A percentile compares a stretch with the other conserved stretches of the same genome.
phyloP scores from a whole-genome alignment of 2,329 filamentous ascomycete species.

The Hyphodiscus sp. region DNA sequence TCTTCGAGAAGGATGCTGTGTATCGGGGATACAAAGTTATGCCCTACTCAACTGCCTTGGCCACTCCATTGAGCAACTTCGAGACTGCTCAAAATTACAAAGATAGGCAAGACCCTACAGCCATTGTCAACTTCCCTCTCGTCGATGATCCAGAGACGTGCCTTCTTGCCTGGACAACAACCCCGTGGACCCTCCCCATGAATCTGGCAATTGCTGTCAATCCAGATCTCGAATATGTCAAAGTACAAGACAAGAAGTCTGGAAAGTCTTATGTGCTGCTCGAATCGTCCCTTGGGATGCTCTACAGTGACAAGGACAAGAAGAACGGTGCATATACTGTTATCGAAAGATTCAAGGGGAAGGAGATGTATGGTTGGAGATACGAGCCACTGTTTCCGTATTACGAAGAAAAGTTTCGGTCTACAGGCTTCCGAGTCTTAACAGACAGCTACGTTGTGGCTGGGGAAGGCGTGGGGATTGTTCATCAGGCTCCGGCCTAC shows the following conservation, averaged over 20 bases:
- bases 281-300: conserved; percentile 69
- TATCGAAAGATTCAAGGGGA: conserved; percentile 71
- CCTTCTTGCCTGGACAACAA: conserved; percentile 49
- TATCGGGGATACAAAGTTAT: conserved; percentile 90
- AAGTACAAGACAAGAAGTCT: conserved; percentile 75
- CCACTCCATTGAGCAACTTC: conserved; percentile 86
- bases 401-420: conserved; percentile 80
- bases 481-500: conserved; percentile 89
- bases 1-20: conserved; percentile 83
- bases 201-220: conserved; percentile 73
- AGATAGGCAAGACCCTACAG: conserved; percentile 82
- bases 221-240: conserved; percentile 79
- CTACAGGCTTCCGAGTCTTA: conserved; percentile 70
- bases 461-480: conserved; percentile 87
- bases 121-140: conserved; percentile 84
- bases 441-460: conserved; percentile 82
- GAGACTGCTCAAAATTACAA: conserved; percentile 95
- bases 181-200: conserved; percentile 72
- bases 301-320: conserved; percentile 89
- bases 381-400: conserved; percentile 85
- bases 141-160: conserved; percentile 67
- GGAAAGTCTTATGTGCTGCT: conserved; percentile 81
- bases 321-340: conserved; percentile 93
- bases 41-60: conserved; percentile 89
- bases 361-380: conserved; percentile 63